Evolutionary conservation across 1,139 yeast genomes (phyloP).

Genomic region (Citeromyces siamensis): DNA sequence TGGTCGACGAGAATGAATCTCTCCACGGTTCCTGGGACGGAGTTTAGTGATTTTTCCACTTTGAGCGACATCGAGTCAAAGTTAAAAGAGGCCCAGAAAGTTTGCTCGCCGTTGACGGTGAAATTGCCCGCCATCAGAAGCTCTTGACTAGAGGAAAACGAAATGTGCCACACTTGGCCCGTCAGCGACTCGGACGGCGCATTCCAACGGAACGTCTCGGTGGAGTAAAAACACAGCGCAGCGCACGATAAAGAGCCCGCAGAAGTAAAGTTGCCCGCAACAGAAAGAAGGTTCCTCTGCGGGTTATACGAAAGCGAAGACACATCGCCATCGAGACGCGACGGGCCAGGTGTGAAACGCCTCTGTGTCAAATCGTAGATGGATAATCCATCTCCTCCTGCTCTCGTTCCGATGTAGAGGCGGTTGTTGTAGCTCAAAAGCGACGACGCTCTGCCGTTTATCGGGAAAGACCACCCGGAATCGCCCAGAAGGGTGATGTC

Average conservation of each 20-base stretch:
- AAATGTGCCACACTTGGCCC: slow-evolving; percentile 47
- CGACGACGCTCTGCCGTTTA: slow-evolving; percentile 24
- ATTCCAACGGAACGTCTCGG: slow-evolving; percentile 42
- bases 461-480: slow-evolving; percentile 20
- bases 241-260: slow-evolving; percentile 52
- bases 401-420: slow-evolving; percentile 39
- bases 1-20: slow-evolving; percentile 38
- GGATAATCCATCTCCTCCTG: slow-evolving; percentile 33
- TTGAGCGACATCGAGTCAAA: slow-evolving; percentile 11
- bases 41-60: slow-evolving; percentile 10
- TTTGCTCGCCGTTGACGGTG: slow-evolving; percentile 24
- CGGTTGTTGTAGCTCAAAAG: slow-evolving; percentile 29
- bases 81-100: slow-evolving; percentile 35
- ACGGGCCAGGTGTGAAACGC: slow-evolving; percentile 35
- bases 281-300: slow-evolving; percentile 27
- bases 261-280: slow-evolving; percentile 64
- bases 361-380: slow-evolving; percentile 35
- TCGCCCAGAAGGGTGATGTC: slow-evolving; percentile 3
- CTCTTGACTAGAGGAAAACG: slow-evolving; percentile 34
- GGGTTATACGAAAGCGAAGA: slow-evolving; percentile 14
- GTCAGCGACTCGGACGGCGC: slow-evolving; percentile 29
- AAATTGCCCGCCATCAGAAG: slow-evolving; percentile 57
- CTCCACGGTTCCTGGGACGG: slow-evolving; percentile 24
- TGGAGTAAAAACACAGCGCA: slow-evolving; percentile 57
- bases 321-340: slow-evolving; percentile 21